These are phyloP conservation scores for Orbilia ellipsospora DNA, from an alignment of 2,329 filamentous ascomycete species.

Conservation along the genomic window DNA sequence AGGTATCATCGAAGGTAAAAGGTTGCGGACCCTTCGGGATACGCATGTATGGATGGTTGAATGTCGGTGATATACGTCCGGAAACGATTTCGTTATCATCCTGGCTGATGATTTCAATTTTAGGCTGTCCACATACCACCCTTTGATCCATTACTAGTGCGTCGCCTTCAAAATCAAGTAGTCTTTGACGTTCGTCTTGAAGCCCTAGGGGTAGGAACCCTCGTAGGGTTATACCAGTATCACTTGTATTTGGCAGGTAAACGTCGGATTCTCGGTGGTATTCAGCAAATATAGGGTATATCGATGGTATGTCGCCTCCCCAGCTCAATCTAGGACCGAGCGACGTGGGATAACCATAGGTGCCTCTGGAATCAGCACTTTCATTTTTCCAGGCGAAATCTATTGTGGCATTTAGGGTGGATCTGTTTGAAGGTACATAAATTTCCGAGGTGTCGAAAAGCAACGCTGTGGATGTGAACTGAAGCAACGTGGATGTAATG, in stretches of 20 bases:
- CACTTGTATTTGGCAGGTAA: neutral
- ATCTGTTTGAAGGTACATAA: neutral
- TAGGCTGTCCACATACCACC: slow-evolving; percentile 1
- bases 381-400: slow-evolving; percentile 1
- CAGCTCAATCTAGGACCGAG: slow-evolving; percentile 7
- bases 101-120: neutral
- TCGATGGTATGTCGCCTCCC: neutral
- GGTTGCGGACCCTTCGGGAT: neutral
- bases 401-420: neutral
- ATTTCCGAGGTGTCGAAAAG: slow-evolving; percentile 15
- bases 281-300: neutral
- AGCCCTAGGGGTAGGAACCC: neutral
- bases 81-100: neutral
- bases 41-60: slow-evolving; percentile 1
- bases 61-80: neutral
- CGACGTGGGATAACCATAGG: slow-evolving; percentile 5
- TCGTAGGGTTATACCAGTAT: slow-evolving; percentile 9
- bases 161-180: slow-evolving; percentile 1
- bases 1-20: too few relatives aligned
- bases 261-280: neutral
- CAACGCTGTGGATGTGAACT: slow-evolving; percentile 12
- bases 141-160: slow-evolving; percentile 15
- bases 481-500: slow-evolving; percentile 2
- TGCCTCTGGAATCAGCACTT: neutral
- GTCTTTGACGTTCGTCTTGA: neutral